These are phyloP conservation scores for Murraya koenigii DNA, from an alignment of 345 rosid species.

Conservation along the genomic window DNA sequence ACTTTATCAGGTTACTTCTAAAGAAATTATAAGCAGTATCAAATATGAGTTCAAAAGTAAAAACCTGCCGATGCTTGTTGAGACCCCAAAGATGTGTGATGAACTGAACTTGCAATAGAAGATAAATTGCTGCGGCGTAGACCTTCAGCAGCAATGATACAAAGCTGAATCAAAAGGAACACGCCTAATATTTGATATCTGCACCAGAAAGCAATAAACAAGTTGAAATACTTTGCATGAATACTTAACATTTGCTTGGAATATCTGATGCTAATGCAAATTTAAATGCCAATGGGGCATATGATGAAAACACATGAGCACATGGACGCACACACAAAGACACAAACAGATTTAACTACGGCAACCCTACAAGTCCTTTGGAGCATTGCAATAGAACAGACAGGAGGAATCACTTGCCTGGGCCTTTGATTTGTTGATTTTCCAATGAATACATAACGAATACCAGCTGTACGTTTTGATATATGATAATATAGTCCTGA, in stretches of 20 bases:
- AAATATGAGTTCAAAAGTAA: conserved; percentile 2
- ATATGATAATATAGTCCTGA: conserved; percentile 90
- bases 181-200: conserved; percentile 92
- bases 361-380: neutral
- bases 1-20: neutral
- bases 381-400: neutral
- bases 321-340: neutral
- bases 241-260: neutral
- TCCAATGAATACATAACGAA: conserved; percentile 85
- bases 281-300: neutral
- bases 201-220: conserved; percentile 27
- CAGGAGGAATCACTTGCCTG: conserved; percentile 42
- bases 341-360: neutral
- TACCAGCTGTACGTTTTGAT: conserved; percentile 83
- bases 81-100: conserved; percentile 59
- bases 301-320: neutral
- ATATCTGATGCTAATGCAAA: neutral
- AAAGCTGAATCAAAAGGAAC: conserved; percentile 88
- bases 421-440: conserved; percentile 94
- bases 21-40: neutral
- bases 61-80: conserved; percentile 61
- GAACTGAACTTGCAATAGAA: conserved; percentile 78
- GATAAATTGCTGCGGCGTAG: conserved; percentile 79
- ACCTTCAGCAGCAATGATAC: conserved; percentile 85
- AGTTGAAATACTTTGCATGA: conserved; percentile 11